Conservation (phyloP, 2,329 filamentous ascomycete genomes). For the Talaromyces sp. region DNA sequence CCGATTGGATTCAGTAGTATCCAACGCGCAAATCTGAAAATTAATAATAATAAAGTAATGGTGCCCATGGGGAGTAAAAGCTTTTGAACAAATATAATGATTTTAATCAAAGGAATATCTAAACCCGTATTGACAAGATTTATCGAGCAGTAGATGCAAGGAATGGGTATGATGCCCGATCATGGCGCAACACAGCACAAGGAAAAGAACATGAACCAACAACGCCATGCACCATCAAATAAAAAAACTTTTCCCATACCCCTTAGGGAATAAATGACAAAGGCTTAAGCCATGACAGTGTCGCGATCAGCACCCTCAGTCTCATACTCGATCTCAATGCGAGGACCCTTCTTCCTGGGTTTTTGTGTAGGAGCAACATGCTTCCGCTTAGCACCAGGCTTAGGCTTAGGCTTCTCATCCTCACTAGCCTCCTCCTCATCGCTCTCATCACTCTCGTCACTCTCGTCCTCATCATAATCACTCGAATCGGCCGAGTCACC, state of each 20-base stretch:
- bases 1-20: no score
- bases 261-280: not conserved
- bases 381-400: conserved; percentile 60
- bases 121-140: conserved; percentile 18
- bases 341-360: conserved; percentile 64
- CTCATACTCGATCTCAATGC: conserved; percentile 77
- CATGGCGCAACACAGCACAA: conserved; percentile 14
- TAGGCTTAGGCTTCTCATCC: conserved; percentile 45
- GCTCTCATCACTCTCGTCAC: conserved; percentile 54
- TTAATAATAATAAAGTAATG: not conserved
- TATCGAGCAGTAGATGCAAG: conserved; percentile 33
- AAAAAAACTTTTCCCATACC: conserved; percentile 26
- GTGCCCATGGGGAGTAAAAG: no score
- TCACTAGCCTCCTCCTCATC: conserved; percentile 37
- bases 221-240: conserved; percentile 39
- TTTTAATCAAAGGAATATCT: not conserved
- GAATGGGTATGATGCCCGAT: conserved; percentile 41
- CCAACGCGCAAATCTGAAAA: no score
- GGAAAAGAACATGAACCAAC: conserved; percentile 23
- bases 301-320: conserved; percentile 65
- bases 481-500: conserved; percentile 62
- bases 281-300: conserved; percentile 44
- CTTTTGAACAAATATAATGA: no score
- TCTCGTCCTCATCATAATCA: conserved; percentile 53
- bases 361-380: conserved; percentile 55